Evolutionary conservation across 176 grass and related monocot genomes (phyloP), one percentile per base, ranked within the genome.

Genomic region (Melocanna baccifera): DNA sequence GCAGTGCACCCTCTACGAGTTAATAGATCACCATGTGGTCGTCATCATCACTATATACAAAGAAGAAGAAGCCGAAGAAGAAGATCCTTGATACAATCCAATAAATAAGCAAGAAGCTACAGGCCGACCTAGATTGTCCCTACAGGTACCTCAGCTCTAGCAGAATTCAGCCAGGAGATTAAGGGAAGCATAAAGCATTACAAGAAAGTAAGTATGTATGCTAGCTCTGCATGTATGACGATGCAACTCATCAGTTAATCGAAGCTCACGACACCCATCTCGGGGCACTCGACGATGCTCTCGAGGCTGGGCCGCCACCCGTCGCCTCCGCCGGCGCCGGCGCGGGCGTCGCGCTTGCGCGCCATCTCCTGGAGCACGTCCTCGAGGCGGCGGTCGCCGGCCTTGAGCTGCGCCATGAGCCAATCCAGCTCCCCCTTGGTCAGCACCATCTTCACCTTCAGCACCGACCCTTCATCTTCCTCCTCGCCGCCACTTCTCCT

Each of bases 371-470:
- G 83, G 57, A 94, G 68, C 45, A 94, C 92, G 50, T 91, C 92
- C 75, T 87, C 79, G 28, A 91, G 79, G 64, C 87, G 84, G 68
- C 87, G 80, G 78, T 69, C 89, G 59, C 85, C 89, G 77, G 65
- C 71, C 64, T 91, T 91, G 77, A 94, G 86, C 83, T 83, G 88
- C 63, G 89, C 69, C 89, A 89, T 83, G 22, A 94, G 89, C 92
- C 86, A 91, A 78, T 88, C 92, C n/a, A 94, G 92, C 92, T 94
- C 92, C 47, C 26, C 79, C 53, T 88, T 91, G 42, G 89, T 94
- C 86, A 94, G 83, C 45, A 94, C 79, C 78, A 94, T 84, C 89
- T 91, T 94, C 40, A 94, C 80, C 79, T 94, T 94, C 36, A 90
- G 67, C 29, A 71, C 78, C 78, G 86, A 69, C 85, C 7, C 78